phyloP scores from a whole-genome alignment of 306 rosid genomes.

The Begonia peltatifolia region DNA sequence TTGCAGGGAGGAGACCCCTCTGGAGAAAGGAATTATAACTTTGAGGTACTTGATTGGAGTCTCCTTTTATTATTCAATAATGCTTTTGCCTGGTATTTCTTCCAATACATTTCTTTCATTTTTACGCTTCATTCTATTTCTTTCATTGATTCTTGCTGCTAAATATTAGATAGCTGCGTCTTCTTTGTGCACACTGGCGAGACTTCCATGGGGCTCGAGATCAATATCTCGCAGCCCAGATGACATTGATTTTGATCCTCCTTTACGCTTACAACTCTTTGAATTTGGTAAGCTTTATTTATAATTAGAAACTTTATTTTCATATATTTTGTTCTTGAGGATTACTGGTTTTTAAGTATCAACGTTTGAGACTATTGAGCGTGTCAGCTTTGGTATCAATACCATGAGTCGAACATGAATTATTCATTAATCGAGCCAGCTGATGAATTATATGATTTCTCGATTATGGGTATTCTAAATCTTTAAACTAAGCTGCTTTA shows the following conservation, averaged over 20 bases:
- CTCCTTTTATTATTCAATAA: neutral
- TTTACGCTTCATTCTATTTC: neutral
- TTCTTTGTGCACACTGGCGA: conserved; percentile 60
- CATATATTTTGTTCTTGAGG: neutral
- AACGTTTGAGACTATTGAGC: neutral
- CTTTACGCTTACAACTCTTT: conserved; percentile 56
- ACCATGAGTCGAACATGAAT: too few relatives aligned
- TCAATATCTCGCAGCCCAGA: conserved; percentile 21
- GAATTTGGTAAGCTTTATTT: conserved; percentile 59
- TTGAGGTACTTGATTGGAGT: conserved; percentile 35
- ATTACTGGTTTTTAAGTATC: neutral
- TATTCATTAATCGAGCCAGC: too few relatives aligned
- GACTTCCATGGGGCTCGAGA: conserved; percentile 82
- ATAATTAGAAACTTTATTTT: neutral
- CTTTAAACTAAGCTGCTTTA: too few relatives aligned
- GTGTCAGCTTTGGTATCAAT: neutral
- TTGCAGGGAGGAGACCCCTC: conserved; percentile 79
- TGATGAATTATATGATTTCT: too few relatives aligned
- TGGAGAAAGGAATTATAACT: conserved; percentile 44
- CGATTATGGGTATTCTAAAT: too few relatives aligned
- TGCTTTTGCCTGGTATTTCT: neutral
- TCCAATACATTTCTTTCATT: neutral
- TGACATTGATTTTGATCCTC: conserved; percentile 22
- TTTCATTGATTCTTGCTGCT: conserved; percentile 11
- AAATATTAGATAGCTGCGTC: conserved; percentile 45